Conservation (phyloP, 345 rosid genomes). For the Eucalyptus guilfoylei region DNA sequence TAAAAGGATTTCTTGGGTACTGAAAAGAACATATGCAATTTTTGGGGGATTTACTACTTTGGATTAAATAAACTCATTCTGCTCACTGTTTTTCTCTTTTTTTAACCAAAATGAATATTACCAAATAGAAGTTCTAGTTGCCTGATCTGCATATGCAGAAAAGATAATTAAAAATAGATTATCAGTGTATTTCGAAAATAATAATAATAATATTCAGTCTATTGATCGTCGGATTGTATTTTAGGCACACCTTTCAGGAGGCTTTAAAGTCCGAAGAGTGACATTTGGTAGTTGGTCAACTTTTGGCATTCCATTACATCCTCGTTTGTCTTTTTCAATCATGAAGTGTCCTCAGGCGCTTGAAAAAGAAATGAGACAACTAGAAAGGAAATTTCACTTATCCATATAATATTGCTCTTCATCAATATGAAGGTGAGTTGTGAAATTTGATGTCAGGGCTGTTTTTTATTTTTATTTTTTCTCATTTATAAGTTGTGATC, state of each 20-base stretch:
- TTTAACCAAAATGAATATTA: background rate
- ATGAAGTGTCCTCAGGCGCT: background rate
- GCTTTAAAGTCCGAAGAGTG: background rate
- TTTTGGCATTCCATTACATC: background rate
- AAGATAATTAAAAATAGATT: background rate
- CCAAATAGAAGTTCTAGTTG: background rate
- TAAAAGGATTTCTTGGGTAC: background rate
- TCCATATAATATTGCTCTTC: background rate
- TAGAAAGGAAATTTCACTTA: background rate
- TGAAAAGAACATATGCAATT: background rate
- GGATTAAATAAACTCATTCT: background rate
- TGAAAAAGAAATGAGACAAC: background rate
- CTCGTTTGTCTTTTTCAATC: background rate
- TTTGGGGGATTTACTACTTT: background rate
- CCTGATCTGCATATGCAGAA: background rate
- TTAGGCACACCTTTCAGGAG: background rate
- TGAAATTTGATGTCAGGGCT: background rate
- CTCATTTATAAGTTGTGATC: background rate
- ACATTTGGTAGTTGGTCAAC: background rate
- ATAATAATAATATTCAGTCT: background rate
- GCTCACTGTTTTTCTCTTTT: background rate
- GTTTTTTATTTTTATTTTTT: background rate
- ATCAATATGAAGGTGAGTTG: background rate
- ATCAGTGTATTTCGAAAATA: background rate
- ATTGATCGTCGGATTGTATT: background rate